These are phyloP conservation scores for Neurospora tetrasperma DNA, from an alignment of 495 filamentous ascomycete genomes.

Conservation along the genomic window DNA sequence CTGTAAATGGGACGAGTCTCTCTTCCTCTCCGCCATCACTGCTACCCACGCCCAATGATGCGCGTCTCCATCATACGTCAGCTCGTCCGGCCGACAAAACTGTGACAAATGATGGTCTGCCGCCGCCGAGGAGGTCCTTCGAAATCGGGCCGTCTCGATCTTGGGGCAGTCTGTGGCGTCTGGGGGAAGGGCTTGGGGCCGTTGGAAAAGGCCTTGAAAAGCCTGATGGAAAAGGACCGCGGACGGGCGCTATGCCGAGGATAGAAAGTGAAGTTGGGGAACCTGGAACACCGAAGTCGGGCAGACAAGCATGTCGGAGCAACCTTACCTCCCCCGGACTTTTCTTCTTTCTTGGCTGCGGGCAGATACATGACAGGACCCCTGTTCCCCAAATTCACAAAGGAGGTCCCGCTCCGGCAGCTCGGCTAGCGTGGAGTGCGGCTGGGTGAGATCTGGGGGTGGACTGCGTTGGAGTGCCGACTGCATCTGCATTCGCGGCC, in stretches of 20 bases:
- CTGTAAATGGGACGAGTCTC: background rate
- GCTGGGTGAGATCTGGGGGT: background rate
- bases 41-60: background rate
- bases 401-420: background rate
- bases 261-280: background rate
- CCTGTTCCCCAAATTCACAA: background rate
- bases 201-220: background rate
- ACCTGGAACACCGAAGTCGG: background rate
- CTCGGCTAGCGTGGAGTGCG: background rate
- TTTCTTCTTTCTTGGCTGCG: background rate
- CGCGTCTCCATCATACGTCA: background rate
- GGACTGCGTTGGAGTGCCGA: background rate
- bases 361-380: background rate
- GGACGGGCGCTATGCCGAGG: background rate
- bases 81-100: background rate
- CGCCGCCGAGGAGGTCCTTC: background rate
- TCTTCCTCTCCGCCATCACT: background rate
- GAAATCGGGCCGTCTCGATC: background rate
- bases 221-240: background rate
- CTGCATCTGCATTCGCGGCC: background rate
- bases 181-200: background rate
- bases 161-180: background rate
- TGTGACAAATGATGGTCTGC: background rate
- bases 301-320: background rate
- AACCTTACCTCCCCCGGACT: background rate